Evolutionary conservation across 805 yeast species (phyloP).

Genomic region (Wickerhamomyces hampshirensis): DNA sequence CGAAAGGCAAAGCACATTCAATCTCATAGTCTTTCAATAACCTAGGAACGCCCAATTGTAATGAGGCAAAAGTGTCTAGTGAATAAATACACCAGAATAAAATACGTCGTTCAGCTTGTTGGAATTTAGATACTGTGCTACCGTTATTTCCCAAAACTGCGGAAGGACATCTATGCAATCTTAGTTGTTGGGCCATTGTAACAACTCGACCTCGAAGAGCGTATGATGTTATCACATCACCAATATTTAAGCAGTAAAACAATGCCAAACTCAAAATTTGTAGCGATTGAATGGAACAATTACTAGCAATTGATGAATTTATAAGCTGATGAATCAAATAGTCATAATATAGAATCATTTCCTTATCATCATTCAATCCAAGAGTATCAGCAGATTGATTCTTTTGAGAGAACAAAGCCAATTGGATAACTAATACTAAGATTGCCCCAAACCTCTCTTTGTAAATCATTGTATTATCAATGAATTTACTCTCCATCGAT

Average conservation of each 20-base stretch:
- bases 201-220: conserved; percentile 70
- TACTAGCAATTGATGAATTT: conserved; percentile 52
- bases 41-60: conserved; percentile 79
- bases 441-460: conserved; percentile 55
- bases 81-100: conserved; percentile 82
- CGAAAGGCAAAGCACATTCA: conserved; percentile 80
- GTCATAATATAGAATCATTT: conserved; percentile 47
- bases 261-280: conserved; percentile 67
- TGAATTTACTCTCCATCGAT: conserved; percentile 39
- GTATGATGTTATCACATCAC: conserved; percentile 71
- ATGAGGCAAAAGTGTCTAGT: conserved; percentile 69
- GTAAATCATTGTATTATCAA: conserved; percentile 36
- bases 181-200: conserved; percentile 79
- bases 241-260: conserved; percentile 65
- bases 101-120: conserved; percentile 78
- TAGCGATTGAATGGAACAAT: conserved; percentile 62
- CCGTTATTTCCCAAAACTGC: conserved; percentile 71
- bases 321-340: conserved; percentile 57
- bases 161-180: conserved; percentile 83
- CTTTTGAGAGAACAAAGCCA: conserved; percentile 34
- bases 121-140: conserved; percentile 56
- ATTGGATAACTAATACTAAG: conserved; percentile 39
- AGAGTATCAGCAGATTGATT: conserved; percentile 11
- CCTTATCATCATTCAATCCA: conserved; percentile 13
- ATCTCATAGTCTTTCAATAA: conserved; percentile 74